Percentiles rank a stretch among this genome's conserved stretches.
These are phyloP conservation scores for Trametes meyenii DNA, from an alignment of 768 basidiomycete genomes.

Conservation along the genomic window DNA sequence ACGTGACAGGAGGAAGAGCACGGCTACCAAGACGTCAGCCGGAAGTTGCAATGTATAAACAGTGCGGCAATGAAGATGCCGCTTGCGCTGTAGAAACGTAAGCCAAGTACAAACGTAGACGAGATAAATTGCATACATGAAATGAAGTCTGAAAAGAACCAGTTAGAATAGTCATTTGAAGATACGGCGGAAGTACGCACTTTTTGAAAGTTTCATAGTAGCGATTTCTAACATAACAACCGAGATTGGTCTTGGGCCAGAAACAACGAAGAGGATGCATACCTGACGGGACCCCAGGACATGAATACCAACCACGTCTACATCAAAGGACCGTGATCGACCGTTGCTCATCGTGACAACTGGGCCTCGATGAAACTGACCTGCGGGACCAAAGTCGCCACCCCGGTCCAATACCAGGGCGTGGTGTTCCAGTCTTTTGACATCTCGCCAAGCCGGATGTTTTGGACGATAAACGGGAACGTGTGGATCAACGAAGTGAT, in stretches of 20 bases:
- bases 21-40: slow-evolving; percentile 34
- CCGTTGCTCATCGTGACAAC: background rate
- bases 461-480: slow-evolving; percentile 38
- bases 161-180: background rate
- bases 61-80: slow-evolving; percentile 38
- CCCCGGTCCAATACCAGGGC: slow-evolving; percentile 37
- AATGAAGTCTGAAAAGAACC: slow-evolving; percentile 19
- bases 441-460: slow-evolving; percentile 33
- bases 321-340: background rate
- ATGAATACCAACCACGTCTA: slow-evolving; percentile 35
- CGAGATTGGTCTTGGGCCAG: no score
- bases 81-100: slow-evolving; percentile 28
- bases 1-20: background rate
- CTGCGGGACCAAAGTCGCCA: slow-evolving; percentile 39
- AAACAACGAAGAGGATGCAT: background rate
- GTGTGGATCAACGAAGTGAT: slow-evolving; percentile 40
- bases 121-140: slow-evolving; percentile 19
- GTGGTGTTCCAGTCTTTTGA: slow-evolving; percentile 21
- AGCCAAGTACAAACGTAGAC: background rate
- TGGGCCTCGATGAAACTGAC: slow-evolving; percentile 2
- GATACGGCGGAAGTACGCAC: slow-evolving; percentile 1
- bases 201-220: slow-evolving; percentile 41
- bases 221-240: slow-evolving; percentile 22
- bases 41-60: slow-evolving; percentile 38
- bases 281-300: slow-evolving; percentile 35